Evolutionary conservation across 78 protist species (phyloP).

Genomic region (Dictyostelium capitatum): DNA sequence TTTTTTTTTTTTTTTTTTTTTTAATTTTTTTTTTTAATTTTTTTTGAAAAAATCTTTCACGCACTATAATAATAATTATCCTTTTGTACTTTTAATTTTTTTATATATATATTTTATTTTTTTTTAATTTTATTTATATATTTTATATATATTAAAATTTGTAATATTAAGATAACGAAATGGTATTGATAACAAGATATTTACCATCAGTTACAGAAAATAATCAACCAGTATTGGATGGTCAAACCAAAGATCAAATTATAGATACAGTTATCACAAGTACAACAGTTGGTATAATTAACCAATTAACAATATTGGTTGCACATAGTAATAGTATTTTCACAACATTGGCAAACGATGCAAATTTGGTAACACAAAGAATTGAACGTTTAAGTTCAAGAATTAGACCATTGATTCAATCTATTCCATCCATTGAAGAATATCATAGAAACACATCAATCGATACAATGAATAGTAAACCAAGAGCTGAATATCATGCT

Average conservation of each 20-base stretch:
- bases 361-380: background rate
- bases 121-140: too few species aligned
- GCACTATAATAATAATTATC: too few species aligned
- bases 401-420: constrained; percentile 39
- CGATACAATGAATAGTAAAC: constrained; percentile 54
- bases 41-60: too few species aligned
- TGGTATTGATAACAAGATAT: constrained; percentile 75
- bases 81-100: too few species aligned
- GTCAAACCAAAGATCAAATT: constrained; percentile 43
- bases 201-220: constrained; percentile 55
- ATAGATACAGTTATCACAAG: constrained; percentile 65
- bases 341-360: constrained; percentile 30
- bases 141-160: too few species aligned
- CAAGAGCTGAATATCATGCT: constrained; percentile 71
- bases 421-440: constrained; percentile 5
- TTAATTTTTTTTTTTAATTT: too few species aligned
- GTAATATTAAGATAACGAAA: background rate
- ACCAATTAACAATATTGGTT: constrained; percentile 56
- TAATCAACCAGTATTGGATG: constrained; percentile 39
- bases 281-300: constrained; percentile 56
- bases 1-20: too few species aligned
- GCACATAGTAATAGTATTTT: constrained; percentile 58
- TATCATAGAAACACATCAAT: constrained; percentile 39
- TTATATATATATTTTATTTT: too few species aligned
- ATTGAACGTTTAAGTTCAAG: constrained; percentile 33